Evolutionary conservation across 202 grass and related monocot genomes (phyloP), one percentile per base, ranked within the genome.

Genomic region (Brachypodium distachyon): DNA sequence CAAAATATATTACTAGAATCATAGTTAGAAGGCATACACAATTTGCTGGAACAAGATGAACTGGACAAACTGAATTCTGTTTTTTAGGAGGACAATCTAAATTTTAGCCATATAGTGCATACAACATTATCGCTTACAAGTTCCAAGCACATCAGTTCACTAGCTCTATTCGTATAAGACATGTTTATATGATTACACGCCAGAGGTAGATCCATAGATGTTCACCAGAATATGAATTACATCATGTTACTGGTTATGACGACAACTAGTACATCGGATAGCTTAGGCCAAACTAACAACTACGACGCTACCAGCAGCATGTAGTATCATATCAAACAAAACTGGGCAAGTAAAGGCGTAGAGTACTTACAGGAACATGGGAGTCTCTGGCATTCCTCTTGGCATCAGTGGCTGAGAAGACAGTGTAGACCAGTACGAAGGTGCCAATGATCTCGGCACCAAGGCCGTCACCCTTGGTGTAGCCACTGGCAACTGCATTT

Each of bases 331-430:
- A 27, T 66, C 31, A 33, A 73, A 59, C 17, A 54, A 46, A 75
- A 62, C 18, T 44, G 21, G 71, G 31, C 8, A 61, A 62, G 26
- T 32, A 27, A 68, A 78, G 21, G 18, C 32, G 9, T 13, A 67
- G 29, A 61, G 12, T 81, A 87, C 74, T 87, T 81, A 97, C 93
- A 46, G 93, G 93, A 44, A 97, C 93, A 85, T 97, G 93, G 42
- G 93, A 97, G 74, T 97, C 93, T 58, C 93, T 89, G 16, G 93
- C 93, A 48, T 87, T 97, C 47, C 93, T 91, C 90, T 97, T 97
- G 71, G 93, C 90, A 47, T 97, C 93, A 17, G 90, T 97, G 3
- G 93, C 93, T 0, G 93, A 97, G 77, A 97, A 93, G 51, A 97
- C 93, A 21, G 93, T 97, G 90, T 97, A 97, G 23, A 97, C 93